Base-by-base conservation (phyloP, 129 eudicot genomes). In the Saussurea involucrata region DNA sequence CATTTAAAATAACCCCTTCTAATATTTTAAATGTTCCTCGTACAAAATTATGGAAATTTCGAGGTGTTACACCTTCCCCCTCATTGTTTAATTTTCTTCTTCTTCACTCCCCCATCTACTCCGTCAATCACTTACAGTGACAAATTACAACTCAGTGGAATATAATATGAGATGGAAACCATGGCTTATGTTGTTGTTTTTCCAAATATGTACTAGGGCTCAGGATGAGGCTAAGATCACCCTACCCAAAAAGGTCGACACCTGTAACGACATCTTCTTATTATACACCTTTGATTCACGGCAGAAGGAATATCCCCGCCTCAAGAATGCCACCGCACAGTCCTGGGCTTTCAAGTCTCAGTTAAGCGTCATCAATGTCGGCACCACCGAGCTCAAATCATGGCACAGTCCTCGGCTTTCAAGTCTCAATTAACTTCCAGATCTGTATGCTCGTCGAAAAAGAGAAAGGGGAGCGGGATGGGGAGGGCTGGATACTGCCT, bases 271-370 rank as follows among this genome's bases (percentile, higher is more conserved):
- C 2, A 66, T 95, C 11, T 91, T 86, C 79, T 27, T 86, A 15
- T 49, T 86, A 3, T 95, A 95, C 84, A 76, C 44, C 33, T 88
- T 87, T 32, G 72, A 74, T 18, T 80, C 85, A 22, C 86, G 93
- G 0, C 88, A 91, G 69, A 91, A 86, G 78, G 80, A 74, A 21
- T 89, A 87, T 66, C 98, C 98, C 0, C 79, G 15, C 32, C 83
- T 89, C 55, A 89, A 89, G 76, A 95, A 95, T 46, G 88, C 79
- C 49, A 69, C 97, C 4, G 97, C 97, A 0, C 98, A 95, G 77
- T 74, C 96, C 0, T 95, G 96, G 96, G 83, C 93, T 8, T 95
- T 95, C 61, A 81, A 80, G 80, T 78, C 90, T 2, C 74, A 71
- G 66, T 77, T 78, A 11, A 74, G 64, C 22, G 77, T 94, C 34